Percentiles rank a stretch among this genome's conserved stretches.
Conservation (phyloP, 2,329 filamentous ascomycete genomes). For the Alternaria triticina region DNA sequence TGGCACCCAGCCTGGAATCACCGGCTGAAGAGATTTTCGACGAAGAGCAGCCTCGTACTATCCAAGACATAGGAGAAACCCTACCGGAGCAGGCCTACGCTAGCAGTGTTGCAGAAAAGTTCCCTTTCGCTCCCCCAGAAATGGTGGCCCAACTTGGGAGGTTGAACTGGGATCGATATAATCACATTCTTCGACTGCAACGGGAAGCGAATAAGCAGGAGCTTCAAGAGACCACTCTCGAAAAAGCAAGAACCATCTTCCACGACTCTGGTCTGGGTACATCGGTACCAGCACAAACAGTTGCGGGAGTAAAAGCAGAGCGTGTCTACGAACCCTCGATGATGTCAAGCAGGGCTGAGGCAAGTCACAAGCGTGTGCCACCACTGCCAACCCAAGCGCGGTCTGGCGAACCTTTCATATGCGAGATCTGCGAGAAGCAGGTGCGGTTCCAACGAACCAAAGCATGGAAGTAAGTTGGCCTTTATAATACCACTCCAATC, state of each 20-base stretch:
- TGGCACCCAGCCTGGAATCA: constrained; percentile 5
- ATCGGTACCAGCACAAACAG: not conserved
- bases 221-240: not conserved
- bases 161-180: constrained; percentile 12
- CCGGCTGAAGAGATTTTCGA: constrained; percentile 1
- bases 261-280: not conserved
- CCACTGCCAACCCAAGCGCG: not conserved
- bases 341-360: not conserved
- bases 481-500: accelerated
- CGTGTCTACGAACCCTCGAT: not conserved
- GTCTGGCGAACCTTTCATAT: not conserved
- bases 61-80: not conserved
- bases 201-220: not conserved
- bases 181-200: constrained; percentile 9
- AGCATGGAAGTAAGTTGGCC: not conserved
- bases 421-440: not conserved
- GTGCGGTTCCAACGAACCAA: not conserved
- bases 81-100: constrained; percentile 9
- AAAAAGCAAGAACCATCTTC: not conserved
- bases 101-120: constrained; percentile 8
- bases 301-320: not conserved
- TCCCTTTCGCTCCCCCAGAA: constrained; percentile 1
- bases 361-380: not conserved
- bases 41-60: constrained; percentile 4
- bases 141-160: constrained; percentile 3